Evolutionary conservation across 352 stramenopile genomes (phyloP), one percentile per base, ranked within the genome.

Genomic region (Globisporangium nodosum): DNA sequence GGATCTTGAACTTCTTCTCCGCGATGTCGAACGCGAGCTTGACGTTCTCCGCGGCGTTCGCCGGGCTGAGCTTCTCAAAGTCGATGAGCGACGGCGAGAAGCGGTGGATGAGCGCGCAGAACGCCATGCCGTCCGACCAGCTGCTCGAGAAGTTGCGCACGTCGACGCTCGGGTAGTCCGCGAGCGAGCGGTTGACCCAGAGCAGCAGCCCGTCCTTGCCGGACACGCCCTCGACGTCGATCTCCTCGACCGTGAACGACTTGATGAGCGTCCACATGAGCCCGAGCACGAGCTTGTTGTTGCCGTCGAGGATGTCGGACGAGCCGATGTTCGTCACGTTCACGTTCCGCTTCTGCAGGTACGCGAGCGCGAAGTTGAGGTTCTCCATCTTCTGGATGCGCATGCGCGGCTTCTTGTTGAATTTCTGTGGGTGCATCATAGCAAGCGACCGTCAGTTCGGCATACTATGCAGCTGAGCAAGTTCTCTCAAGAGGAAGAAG

Each of bases 211-310:
- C 89, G 64, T 97, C 87, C 60, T 96, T 95, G 57, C 87, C 87
- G 3, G 82, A 92, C n/a, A 97, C 87, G 56, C 86, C 88, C 61
- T 94, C 85, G 6, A 94, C 82, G 65, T 91, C 85, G 43, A 94
- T 90, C 58, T 92, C 85, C 18, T 79, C 79, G 59, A 95, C 85
- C 60, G 85, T 73, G 66, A 96, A 97, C 52, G 85, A 79, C 73
- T 96, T 94, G 58, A 97, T 97, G 46, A 97, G 87, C 61, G 87
- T 97, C 88, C 88, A 97, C 77, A 97, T 92, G 63, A 97, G 81
- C 1, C 89, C 89, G 12, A 97, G 73, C 57, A 97, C 81, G 45
- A 97, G 81, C 68, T 96, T 96, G 59, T 92, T 86, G 74, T 96
- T 96, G 69, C 87, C 87, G 54, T 96, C 87, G 46, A 96, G 63